Evolutionary conservation across 306 rosid genomes (phyloP), one percentile per base, ranked within the genome.

Genomic region (Lotus japonicus): DNA sequence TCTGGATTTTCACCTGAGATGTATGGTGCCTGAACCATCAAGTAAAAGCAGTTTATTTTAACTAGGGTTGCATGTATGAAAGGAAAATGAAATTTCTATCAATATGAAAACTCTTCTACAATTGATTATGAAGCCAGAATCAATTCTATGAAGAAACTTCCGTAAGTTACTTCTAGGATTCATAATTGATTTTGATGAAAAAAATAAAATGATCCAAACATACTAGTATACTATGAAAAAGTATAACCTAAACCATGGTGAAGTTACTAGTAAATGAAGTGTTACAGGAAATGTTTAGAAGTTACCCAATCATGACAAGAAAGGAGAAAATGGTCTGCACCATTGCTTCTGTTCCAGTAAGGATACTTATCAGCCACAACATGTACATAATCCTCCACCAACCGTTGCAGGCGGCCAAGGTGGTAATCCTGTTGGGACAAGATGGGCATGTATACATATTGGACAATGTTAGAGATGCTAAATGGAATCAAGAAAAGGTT

Each of bases 281-380:
- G 31, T 26, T 3, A 26, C 31, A 26, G 31, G 31, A 26, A 26
- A 26, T 2, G 31, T 26, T 26, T 26, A 26, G 3, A 21, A 28
- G 50, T 4, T 43, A 88, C 89, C 95, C 95, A 88, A 54, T 88
- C 90, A 57, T 88, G 95, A 49, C 95, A 85, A 8, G 90, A 85
- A 26, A 88, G 82, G 78, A 88, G 82, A 39, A 88, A 85, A 51
- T 88, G 95, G 11, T 88, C 95, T 0, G 84, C 95, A 58, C 90
- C 95, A 7, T 45, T 39, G 83, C 90, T 85, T 63, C 90, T 74
- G 18, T 88, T 88, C 95, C 95, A 85, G 15, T 70, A 75, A 23
- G 83, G 81, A 33, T 82, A 75, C 56, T 50, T 79, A 7, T 19
- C 5, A 9, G 83, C 61, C 17, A 82, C 57, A 10, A 75, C 38